Evolutionary conservation across 2,329 filamentous ascomycete genomes (phyloP), one percentile per base, ranked within the genome.

Genomic region (Cryphonectria parasitica): DNA sequence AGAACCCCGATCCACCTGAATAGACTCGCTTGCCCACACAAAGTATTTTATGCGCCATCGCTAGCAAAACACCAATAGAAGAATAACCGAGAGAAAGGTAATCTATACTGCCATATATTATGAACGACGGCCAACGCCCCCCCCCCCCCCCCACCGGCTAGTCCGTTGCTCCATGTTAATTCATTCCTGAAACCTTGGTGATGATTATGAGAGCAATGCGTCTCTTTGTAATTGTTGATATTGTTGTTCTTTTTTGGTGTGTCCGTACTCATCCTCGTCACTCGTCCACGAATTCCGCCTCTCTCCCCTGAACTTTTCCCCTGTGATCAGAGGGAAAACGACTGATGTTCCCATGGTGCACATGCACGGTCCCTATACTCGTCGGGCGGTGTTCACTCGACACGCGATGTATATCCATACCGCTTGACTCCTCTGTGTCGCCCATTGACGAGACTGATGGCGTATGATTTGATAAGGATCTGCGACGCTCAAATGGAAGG

Each of bases 401-500:
- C 22, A 66, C 64, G 19, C 61, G 67, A 25, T 67, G 25, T 76
- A 72, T 52, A 76, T 75, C 60, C 79, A 79, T 52, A 77, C 75
- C 49, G 64, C 73, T 64, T 76, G 77, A 80, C 25, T 85, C 84
- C 31, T 85, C 84, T 0, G 82, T 82, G 17, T 82, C 82, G 1
- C 83, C 82, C 54, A 83, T 78, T 0, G 87, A 89, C 0, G 87
- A 88, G 25, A 80, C 82, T 6, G 83, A 82, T 1, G 86, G 88
- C 11, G 83, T 78, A 3, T 85, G 83, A 73, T 84, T 85, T 71
- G 85, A 83, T 0, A 88, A 89, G 52, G 71, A 72, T 25, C 81
- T 82, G 34, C 82, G 85, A 7, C 88, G 84, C 72, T 89, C 86
- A 75, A 90, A 91, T 0, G 89, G 89, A 31, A 90, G 79, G 31